Base-by-base conservation (phyloP, 345 rosid genomes). In the Eucalyptus coolabah region DNA sequence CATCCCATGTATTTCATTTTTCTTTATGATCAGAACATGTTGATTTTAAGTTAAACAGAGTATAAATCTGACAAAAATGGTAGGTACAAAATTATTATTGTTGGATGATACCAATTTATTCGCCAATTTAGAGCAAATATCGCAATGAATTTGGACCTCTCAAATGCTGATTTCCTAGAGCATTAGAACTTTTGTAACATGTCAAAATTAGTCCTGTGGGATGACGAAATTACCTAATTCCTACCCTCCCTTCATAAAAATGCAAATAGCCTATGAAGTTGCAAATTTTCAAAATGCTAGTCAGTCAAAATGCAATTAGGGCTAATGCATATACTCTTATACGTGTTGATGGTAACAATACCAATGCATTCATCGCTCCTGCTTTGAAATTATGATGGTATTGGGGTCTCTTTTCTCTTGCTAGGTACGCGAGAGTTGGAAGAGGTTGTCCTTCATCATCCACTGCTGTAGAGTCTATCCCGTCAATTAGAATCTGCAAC, bases 351-450 rank as follows among this genome's bases (percentile, higher is more conserved):
- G 2, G 30, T 28, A 80, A 24, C 12, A 85, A 0, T 72, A 94
- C 96, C 93, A 94, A 47, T 17, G 96, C 92, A 89, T 94, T 94
- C 91, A 92, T 72, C n/a, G 96, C 94, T 87, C 96, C 96, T 26
- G 96, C 95, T 90, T 94, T 94, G 89, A 92, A 93, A 88, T 94
- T 88, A 82, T 94, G 96, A 88, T 87, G 91, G 51, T 65, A 90
- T 28, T 90, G 89, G 4, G 93, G 93, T 86, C 94, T 92, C 90
- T 94, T 94, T 54, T 94, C 95, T 51, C 94, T 86, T 63, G 96
- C 92, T 88, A 92, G 80, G 90, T 94, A 94, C 34, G 93, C 93
- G 24, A 93, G 85, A 9, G 92, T 92, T 14, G 96, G 96, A 88
- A 94, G 87, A 45, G 85, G 51, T 69, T 91, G 69, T 49, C 95